Evolutionary conservation across 331 rosid species (phyloP).

Genomic region (Quercus lobata): DNA sequence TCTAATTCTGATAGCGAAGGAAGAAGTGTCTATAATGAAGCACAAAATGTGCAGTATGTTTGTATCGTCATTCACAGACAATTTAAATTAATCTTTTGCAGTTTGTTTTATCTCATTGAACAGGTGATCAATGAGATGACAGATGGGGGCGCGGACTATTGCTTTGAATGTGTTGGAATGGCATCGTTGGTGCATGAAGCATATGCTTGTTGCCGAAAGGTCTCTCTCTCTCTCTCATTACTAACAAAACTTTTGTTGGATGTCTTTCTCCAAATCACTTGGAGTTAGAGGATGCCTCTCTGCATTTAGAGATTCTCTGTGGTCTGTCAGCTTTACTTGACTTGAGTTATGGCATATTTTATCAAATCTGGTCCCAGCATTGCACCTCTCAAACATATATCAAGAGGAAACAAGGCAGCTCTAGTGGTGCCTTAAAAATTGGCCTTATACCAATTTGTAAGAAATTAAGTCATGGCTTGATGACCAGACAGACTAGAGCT

Average conservation of each 20-base stretch:
- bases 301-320: neutral
- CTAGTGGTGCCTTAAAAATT: too few relatives aligned
- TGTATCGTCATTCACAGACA: neutral
- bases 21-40: neutral
- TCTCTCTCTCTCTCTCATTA: neutral
- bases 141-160: slow-evolving; percentile 78
- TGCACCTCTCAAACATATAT: neutral
- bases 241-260: neutral
- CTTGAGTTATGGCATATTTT: neutral
- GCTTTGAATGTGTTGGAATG: slow-evolving; percentile 84
- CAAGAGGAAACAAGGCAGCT: neutral
- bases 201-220: slow-evolving; percentile 75
- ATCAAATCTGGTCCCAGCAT: neutral
- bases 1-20: neutral
- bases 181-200: slow-evolving; percentile 80
- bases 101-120: neutral
- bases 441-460: neutral
- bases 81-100: neutral
- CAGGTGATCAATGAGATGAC: slow-evolving; percentile 66
- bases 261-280: neutral
- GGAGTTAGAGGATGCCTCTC: neutral
- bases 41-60: neutral
- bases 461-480: too few relatives aligned
- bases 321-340: neutral
- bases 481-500: too few relatives aligned